Evolutionary conservation across 106 monocot species (phyloP), one percentile per base, ranked within the genome.

Genomic region (Allium sativum): DNA sequence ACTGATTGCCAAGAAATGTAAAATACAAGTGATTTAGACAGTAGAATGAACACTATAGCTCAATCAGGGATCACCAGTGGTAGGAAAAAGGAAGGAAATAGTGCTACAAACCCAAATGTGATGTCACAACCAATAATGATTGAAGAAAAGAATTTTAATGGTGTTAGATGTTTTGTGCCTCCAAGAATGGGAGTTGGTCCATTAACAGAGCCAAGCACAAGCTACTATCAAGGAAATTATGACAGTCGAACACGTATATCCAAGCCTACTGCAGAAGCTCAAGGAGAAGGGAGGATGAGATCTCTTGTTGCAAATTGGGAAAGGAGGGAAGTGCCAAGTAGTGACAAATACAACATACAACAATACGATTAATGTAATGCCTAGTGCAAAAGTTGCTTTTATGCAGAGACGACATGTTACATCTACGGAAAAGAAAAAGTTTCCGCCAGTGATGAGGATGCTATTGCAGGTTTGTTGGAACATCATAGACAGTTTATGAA

Each of bases 401-500:
- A 48, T 14, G 47, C 83, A 90, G 90, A 84, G 84, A 66, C 60
- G 53, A 9, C 71, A 50, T n/a, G 15, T 44, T 65, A 58, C 58
- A 46, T 62, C 73, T 56, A 47, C 51, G 59, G 74, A 46, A 84
- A 75, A 69, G 82, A 76, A 65, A 82, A 41, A 18, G 67, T 79
- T 15, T 68, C 73, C 56, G 73, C 79, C 21, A 82, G 73, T 78
- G 96, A 84, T 72, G 87, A 88, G 46, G 87, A 96, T 78, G 68
- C 66, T 40, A 79, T 96, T 78, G 76, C 79, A 66, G 69, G 68
- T 82, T 70, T 91, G 76, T 50, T 82, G 65, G 87, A 84, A 58
- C 79, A 79, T 13, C 96, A 91, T 65, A 73, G 77, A n/a, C 66
- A 85, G 63, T 96, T 96, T 62, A 71, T 91, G 69, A 78, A 73